Percentiles rank a stretch among this genome's conserved stretches.
These are phyloP conservation scores for Cryptosporidium bovis DNA, from an alignment of 169 alveolate genomes.

Conservation along the genomic window DNA sequence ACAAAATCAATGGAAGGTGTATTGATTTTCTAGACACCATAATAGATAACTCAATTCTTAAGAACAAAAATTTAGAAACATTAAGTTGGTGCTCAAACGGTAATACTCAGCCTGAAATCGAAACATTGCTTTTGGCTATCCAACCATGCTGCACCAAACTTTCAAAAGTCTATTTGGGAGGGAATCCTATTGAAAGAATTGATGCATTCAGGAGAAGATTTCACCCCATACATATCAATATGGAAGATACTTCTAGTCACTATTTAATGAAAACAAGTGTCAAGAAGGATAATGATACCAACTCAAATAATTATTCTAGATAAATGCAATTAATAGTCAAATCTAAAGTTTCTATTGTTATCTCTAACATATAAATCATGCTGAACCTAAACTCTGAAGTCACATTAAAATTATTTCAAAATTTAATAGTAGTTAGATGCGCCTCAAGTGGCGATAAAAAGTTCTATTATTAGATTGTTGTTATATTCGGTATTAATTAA, in stretches of 20 bases:
- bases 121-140: conserved; percentile 34
- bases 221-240: conserved; percentile 23
- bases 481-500: too few species aligned
- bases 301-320: too few species aligned
- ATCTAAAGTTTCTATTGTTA: too few species aligned
- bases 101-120: conserved; percentile 71
- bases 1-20: conserved; percentile 61
- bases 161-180: conserved; percentile 34
- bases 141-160: conserved; percentile 49
- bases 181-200: conserved; percentile 66
- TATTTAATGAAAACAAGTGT: neutral
- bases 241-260: conserved; percentile 37
- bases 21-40: conserved; percentile 62
- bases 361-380: too few species aligned
- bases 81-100: conserved; percentile 66
- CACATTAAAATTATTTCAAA: too few species aligned
- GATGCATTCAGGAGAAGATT: conserved; percentile 67
- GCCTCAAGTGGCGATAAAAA: too few species aligned
- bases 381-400: too few species aligned
- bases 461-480: too few species aligned
- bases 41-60: conserved; percentile 2
- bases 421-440: too few species aligned
- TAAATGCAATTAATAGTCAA: too few species aligned
- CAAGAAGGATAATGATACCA: too few species aligned
- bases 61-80: conserved; percentile 60